Evolutionary conservation across 2,329 filamentous ascomycete genomes (phyloP), one percentile per base, ranked within the genome.

Genomic region (Chrysoporthe puriensis): DNA sequence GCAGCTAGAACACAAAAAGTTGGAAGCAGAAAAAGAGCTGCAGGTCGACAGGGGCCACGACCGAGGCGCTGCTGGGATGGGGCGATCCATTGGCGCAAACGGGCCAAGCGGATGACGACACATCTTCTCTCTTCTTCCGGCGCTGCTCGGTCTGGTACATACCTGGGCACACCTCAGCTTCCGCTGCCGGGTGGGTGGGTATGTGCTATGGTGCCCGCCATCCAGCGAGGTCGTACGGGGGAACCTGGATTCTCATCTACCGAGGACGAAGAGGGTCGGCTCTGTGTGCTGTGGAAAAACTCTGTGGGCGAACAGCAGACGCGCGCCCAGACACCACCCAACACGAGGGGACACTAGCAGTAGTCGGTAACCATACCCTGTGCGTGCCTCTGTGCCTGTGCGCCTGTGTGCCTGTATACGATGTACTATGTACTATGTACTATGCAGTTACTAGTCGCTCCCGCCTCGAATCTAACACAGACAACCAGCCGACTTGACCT

Each of bases 61-160:
- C 26, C 26, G 11, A 52, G 14, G 48, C 26, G 48, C 48, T 18
- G 32, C 14, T 57, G 52, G 13, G 32, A 36, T 36, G 52, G n/a
- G 52, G 52, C 26, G 26, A 26, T 57, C n/a, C 52, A 57, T 57
- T 57, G 52, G 52, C n/a, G 52, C 52, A 57, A 57, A 36, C 52
- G 52, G 32, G 52, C 32, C 32, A 57, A 34, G 52, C 52, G 7
- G 52, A 57, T 57, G 52, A 57, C 52, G 52, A 57, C 52, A 57
- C 52, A 40, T 36, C 14, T 57, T 57, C 32, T 18, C 14, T 14
- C 32, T 9, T 8, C 5, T 18, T 21, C 7, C 32, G 3, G 16
- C 32, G 9, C 14, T 34, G 14, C 36, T 34, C 32, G 26, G 26
- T 26, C 26, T 26, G 26, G 26, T 26, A 26, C 18, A 46, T 18